These are phyloP conservation scores for Pterulicium gracile DNA, from an alignment of 1,284 basidiomycete species.

Conservation along the genomic window DNA sequence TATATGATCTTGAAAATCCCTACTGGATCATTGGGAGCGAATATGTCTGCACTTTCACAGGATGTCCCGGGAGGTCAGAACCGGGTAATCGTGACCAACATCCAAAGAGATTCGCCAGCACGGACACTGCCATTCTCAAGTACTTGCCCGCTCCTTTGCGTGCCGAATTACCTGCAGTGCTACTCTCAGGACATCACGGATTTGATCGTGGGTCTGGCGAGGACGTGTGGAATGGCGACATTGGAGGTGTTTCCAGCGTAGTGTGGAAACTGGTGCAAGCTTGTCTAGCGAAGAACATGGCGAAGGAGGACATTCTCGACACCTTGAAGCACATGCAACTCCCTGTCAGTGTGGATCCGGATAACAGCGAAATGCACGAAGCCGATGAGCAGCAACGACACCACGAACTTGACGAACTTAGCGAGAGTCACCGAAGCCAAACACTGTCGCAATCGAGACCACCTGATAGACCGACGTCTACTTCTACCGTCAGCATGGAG, in stretches of 20 bases:
- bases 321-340: not conserved
- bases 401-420: not conserved
- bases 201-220: not conserved
- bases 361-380: not conserved
- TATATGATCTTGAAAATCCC: conserved; percentile 1
- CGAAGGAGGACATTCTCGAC: not conserved
- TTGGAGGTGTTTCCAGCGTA: not conserved
- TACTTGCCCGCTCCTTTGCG: not conserved
- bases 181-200: not conserved
- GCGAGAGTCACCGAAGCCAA: not conserved
- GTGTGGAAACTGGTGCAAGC: not conserved
- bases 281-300: not conserved
- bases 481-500: too few relatives aligned
- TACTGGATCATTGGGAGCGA: conserved; percentile 1
- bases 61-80: not conserved
- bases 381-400: too few relatives aligned
- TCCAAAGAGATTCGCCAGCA: not conserved
- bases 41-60: not conserved
- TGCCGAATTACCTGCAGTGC: not conserved
- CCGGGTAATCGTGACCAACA: not conserved
- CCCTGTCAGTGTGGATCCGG: not conserved
- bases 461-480: too few relatives aligned
- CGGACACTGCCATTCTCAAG: not conserved
- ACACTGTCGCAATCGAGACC: not conserved
- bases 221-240: not conserved